Evolutionary conservation across 306 rosid genomes (phyloP), one percentile per base, ranked within the genome.

Genomic region (Cotoneaster glaucophyllus): DNA sequence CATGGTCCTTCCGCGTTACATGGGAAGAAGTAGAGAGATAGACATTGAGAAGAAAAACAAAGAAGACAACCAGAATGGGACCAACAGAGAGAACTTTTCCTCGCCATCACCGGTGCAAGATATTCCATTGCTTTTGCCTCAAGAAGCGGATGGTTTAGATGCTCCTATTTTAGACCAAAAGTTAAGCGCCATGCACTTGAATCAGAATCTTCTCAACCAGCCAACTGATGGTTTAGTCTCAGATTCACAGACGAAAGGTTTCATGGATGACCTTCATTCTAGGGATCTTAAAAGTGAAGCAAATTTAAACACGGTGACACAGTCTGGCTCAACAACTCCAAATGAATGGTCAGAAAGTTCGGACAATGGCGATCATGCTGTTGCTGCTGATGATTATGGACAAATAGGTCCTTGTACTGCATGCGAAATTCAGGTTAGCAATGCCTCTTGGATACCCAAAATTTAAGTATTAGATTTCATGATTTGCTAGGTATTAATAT

Each of bases 1-100:
- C 78, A 83, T 82, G 84, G 89, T 83, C 71, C 69, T 85, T 62
- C 89, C 89, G 34, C 89, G 80, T 73, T 85, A 85, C 81, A 58
- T 83, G 85, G 85, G 86, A 83, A 85, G 59, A 80, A 80, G 81
- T 53, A 77, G 63, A 6, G 82, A 76, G 48, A 77, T 24, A 41
- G 64, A 76, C 80, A 44, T 85, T 12, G 66, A 77, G 67, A 77
- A 24, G 53, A 67, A 56, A 8, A 76, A n/a, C 50, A n/a, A 48
- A 24, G 79, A 75, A 67, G 82, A 74, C 56, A 71, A 69, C 48
- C 78, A 57, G 17, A 70, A 52, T 12, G 39, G 39, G 34, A 61
- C 69, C 50, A 43, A 17, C 19, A 74, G 76, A 53, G 78, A 64
- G 34, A 79, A 70, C 64, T 80, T 77, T 78, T 74, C 78, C 29